These are phyloP conservation scores for Phytophthora foliorum DNA, from an alignment of 352 stramenopile genomes.

Conservation along the genomic window DNA sequence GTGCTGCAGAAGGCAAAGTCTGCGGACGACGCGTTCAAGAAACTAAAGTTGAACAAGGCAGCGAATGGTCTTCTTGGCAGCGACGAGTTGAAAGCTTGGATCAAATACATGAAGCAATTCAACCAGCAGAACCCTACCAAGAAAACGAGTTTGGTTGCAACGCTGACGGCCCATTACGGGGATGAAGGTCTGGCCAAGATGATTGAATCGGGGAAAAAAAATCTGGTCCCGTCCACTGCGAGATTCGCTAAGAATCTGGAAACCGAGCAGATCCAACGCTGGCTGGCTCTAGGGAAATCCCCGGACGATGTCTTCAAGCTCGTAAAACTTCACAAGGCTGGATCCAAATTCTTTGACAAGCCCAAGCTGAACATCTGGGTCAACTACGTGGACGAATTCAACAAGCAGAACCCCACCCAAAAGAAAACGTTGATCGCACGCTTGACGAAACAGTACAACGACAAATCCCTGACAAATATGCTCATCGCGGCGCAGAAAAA, in stretches of 20 bases:
- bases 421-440: constrained; percentile 3
- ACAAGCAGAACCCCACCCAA: background rate
- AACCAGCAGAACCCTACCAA: constrained; percentile 3
- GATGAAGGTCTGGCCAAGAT: constrained; percentile 10
- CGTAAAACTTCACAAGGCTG: constrained; percentile 6
- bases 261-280: constrained; percentile 15
- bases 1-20: background rate
- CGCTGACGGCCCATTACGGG: constrained; percentile 1
- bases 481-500: constrained; percentile 16
- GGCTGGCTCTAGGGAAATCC: constrained; percentile 6
- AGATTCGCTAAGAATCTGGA: constrained; percentile 14
- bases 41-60: constrained; percentile 4
- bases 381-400: constrained; percentile 13
- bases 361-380: constrained; percentile 5
- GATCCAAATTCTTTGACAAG: constrained; percentile 8
- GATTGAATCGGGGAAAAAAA: background rate
- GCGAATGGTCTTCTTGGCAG: background rate
- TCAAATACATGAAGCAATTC: background rate
- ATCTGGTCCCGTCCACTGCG: background rate
- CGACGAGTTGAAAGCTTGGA: background rate
- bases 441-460: constrained; percentile 1
- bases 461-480: constrained; percentile 10
- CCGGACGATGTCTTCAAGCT: constrained; percentile 17
- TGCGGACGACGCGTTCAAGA: background rate
- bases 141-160: constrained; percentile 3